phyloP scores from a whole-genome alignment of 2,329 filamentous ascomycete species.

The Fusarium acutatum region DNA sequence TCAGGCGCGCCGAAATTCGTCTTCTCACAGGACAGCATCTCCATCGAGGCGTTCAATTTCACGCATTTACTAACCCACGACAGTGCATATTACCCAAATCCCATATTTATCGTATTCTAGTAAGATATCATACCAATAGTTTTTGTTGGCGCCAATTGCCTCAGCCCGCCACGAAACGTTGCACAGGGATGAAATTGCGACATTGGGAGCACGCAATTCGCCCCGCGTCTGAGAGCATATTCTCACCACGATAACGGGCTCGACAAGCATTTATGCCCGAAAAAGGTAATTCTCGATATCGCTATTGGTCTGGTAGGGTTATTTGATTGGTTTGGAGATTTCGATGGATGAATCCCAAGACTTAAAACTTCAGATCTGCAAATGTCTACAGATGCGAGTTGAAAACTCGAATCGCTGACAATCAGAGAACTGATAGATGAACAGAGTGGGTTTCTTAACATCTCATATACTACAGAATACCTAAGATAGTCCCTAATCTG shows the following conservation, averaged over 20 bases:
- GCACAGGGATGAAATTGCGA: background rate
- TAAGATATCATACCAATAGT: background rate
- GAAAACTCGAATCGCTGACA: fast-evolving
- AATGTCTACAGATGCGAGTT: fast-evolving
- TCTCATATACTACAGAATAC: too few species aligned
- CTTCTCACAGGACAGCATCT: background rate
- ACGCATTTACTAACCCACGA: background rate
- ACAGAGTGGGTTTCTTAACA: too few species aligned
- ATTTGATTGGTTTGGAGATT: background rate
- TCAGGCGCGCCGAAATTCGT: background rate
- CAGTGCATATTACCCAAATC: fast-evolving
- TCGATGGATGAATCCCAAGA: fast-evolving
- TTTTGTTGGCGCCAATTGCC: background rate
- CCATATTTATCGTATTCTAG: fast-evolving
- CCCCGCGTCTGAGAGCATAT: background rate
- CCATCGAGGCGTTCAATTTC: too few species aligned
- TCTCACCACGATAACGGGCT: background rate
- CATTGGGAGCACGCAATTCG: background rate
- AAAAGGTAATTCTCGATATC: background rate
- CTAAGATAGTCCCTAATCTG: too few species aligned
- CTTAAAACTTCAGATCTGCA: background rate
- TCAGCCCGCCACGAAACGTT: background rate
- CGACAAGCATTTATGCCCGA: background rate
- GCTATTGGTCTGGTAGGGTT: background rate
- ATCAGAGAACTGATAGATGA: background rate